These are phyloP conservation scores for Uronychia binucleata DNA, from an alignment of 73 alveolate species.

Conservation along the genomic window DNA sequence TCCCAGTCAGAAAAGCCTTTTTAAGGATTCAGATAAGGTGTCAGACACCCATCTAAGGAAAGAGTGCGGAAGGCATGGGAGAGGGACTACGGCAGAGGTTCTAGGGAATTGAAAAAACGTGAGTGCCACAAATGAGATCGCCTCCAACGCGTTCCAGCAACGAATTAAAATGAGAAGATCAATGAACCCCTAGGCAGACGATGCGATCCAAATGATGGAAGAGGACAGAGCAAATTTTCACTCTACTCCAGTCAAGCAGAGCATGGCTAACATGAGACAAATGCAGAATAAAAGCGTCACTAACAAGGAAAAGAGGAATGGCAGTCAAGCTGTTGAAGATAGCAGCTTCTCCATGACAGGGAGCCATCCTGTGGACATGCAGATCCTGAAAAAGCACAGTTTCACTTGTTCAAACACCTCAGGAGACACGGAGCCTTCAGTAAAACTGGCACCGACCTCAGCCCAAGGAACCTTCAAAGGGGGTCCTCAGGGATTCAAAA, in stretches of 20 bases:
- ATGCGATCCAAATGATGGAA: not conserved
- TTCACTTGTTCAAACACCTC: too few species aligned
- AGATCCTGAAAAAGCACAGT: too few species aligned
- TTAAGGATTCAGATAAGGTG: not conserved
- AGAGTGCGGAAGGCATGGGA: not conserved
- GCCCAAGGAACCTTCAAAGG: too few species aligned
- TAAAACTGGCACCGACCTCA: too few species aligned
- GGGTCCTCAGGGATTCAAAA: too few species aligned
- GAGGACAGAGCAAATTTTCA: not conserved
- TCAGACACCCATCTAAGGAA: not conserved
- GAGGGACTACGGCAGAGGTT: not conserved
- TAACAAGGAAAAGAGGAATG: not conserved
- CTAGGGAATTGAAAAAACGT: too few species aligned
- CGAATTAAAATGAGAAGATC: not conserved
- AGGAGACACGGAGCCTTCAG: too few species aligned
- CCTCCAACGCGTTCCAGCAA: not conserved
- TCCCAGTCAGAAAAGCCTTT: not conserved
- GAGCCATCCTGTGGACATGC: too few species aligned
- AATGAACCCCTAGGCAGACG: not conserved
- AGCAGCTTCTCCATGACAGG: too few species aligned
- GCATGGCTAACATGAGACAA: not conserved
- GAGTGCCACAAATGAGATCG: not conserved
- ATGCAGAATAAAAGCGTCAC: not conserved
- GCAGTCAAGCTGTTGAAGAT: too few species aligned
- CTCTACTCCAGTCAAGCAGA: not conserved